Evolutionary conservation across 2,329 filamentous ascomycete genomes (phyloP), one percentile per base, ranked within the genome.

Genomic region (Talaromyces sp.): DNA sequence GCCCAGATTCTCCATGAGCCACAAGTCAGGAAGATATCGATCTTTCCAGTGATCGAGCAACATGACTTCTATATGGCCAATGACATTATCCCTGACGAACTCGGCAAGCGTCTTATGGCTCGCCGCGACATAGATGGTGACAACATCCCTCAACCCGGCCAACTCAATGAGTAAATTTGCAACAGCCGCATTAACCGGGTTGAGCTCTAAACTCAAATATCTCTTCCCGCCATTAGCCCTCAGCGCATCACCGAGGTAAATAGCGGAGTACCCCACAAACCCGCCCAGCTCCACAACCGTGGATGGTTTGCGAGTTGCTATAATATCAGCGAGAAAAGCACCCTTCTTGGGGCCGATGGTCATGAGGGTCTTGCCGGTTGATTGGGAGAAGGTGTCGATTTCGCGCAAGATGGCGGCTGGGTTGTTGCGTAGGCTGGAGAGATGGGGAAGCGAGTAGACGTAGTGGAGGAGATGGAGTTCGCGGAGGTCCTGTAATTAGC

Each of bases 11-110:
- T 95, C 91, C 73, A 89, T 91, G 0, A 93, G 83, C 78, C 92
- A 92, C 67, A 94, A 77, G 71, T 95, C 92, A 0, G 85, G 83
- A 0, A 85, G 86, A 74, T 94, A 95, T 0, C 88, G 85, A 0
- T 89, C 89, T 76, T 94, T 93, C 77, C 89, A 89, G 75, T 95
- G 91, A 72, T 95, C 92, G 40, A 95, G 79, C 75, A 95, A 94
- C 76, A 93, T 80, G 45, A 93, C 78, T 70, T 92, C 90, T 67
- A 93, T 86, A 54, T 84, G 82, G 27, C 81, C 76, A 27, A 93
- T 74, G 4, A 74, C 71, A 0, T 86, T 86, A 2, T 80, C 75
- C 0, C 78, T 71, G 68, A 87, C 81, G 4, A 94, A 80, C 5
- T 86, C 83, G 58, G 83, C 82, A 54, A 94, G 81, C 0, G 87